Evolutionary conservation across 2,329 filamentous ascomycete genomes (phyloP), one percentile per base, ranked within the genome.

Genomic region (Uncinocarpus reesii): DNA sequence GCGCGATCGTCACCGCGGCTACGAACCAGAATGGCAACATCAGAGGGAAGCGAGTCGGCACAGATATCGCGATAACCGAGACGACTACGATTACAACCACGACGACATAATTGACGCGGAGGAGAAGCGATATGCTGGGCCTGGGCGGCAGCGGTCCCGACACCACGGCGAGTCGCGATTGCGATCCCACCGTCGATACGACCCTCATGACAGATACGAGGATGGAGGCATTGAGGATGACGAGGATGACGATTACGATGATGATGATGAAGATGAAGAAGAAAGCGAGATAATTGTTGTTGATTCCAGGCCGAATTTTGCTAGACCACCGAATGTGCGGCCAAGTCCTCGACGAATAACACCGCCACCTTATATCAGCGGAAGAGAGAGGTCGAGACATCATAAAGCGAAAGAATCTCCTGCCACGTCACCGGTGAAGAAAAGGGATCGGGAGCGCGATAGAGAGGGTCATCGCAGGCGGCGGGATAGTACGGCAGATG

Each of bases 321-420:
- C 58, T 31, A 54, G 59, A 38, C 60, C 60, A 11, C 58, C 60
- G 1, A 56, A 59, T 47, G 45, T 54, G 10, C 49, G 56, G 47
- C 51, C 56, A 7, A 52, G 56, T 36, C 52, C 56, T n/a, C 20
- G 28, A 5, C 52, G 49, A 48, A 48, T 48, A 6, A 37, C 16
- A n/a, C 40, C 46, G 20, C 18, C 44, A 44, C 11, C 42, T 24
- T 40, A 36, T 36, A 20, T 37, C 8, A 20, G 43, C 26, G 36
- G 42, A 10, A 35, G 50, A 41, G 43, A 51, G 37, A 34, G 40
- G 42, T 20, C 53, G 48, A 16, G 54, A 50, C 46, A 55, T 44
- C 45, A 50, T 4, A 65, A 62, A 52, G 58, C 60, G 8, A 65
- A 62, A 46, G 63, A 63, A 40, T 66, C 66, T 1, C 64, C 65